Evolutionary conservation across 345 rosid species (phyloP).

Genomic region (sweet orange (Citrus sinensis)): DVS_A1.0 CM039163.1:3682001-3682500

Average conservation of each 20-base stretch:
- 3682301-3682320: constrained; percentile 79
- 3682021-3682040: constrained; percentile 61
- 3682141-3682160: constrained; percentile 48
- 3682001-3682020: constrained; percentile 75
- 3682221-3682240: constrained; percentile 57
- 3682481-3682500: background rate
- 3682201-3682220: constrained; percentile 81
- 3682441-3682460: constrained; percentile 13
- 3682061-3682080: constrained; percentile 74
- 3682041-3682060: constrained; percentile 53
- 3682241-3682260: constrained; percentile 76
- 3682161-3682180: constrained; percentile 55
- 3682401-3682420: constrained; percentile 48
- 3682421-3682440: constrained; percentile 15
- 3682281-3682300: constrained; percentile 79
- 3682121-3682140: constrained; percentile 68
- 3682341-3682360: constrained; percentile 88
- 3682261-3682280: constrained; percentile 64
- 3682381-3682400: constrained; percentile 26
- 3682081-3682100: constrained; percentile 97
- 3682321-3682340: constrained; percentile 88
- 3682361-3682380: constrained; percentile 74
- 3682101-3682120: constrained; percentile 84
- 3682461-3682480: background rate
- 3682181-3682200: constrained; percentile 78